Base-by-base conservation (phyloP, 352 stramenopile genomes). In the Globisporangium uncinulatum region DNA sequence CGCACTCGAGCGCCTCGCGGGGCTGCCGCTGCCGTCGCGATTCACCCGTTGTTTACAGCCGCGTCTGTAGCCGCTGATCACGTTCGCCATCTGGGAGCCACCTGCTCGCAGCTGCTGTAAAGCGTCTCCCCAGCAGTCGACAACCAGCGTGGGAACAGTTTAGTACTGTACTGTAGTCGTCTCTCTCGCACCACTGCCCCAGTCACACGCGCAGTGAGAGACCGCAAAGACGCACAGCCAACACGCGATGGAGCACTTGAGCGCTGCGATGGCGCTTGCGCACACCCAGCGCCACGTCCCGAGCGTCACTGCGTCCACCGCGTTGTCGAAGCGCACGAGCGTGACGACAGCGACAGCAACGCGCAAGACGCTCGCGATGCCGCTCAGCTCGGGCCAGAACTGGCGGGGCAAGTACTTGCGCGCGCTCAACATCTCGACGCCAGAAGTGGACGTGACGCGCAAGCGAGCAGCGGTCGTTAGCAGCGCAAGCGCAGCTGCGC, bases 371-470 rank as follows among this genome's bases (percentile, higher is more conserved):
- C 34, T 39, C 34, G 34, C 34, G 34, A 39, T 6, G 44, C 21
- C 54, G 34, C 20, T 45, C 24, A 56, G 57, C 45, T 76, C 24
- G 17, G 8, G 48, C 48, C 43, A 86, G 66, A 87, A 83, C 61
- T 91, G 81, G 81, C 72, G 81, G 21, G 78, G 73, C 50, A 91
- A 87, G 65, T 91, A 91, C 61, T 62, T 91, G 32, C 78, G 73
- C 53, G 78, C 78, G n/a, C 68, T 91, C 19, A 88, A 91, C 55
- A 89, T 91, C 54, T 82, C 74, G 55, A 70, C 74, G 34, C 69
- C 72, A 14, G 79, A 89, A 10, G 43, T 62, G 15, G 44, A 65
- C 29, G 62, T 51, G 20, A 24, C 52, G 51, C 47, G 53, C 51
- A 53, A 52, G 34, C 42, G 29, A 34, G 31, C 32, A 37, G 21